Evolutionary conservation across 2,329 filamentous ascomycete genomes (phyloP).

Genomic region (Penicillium italicum): DNA sequence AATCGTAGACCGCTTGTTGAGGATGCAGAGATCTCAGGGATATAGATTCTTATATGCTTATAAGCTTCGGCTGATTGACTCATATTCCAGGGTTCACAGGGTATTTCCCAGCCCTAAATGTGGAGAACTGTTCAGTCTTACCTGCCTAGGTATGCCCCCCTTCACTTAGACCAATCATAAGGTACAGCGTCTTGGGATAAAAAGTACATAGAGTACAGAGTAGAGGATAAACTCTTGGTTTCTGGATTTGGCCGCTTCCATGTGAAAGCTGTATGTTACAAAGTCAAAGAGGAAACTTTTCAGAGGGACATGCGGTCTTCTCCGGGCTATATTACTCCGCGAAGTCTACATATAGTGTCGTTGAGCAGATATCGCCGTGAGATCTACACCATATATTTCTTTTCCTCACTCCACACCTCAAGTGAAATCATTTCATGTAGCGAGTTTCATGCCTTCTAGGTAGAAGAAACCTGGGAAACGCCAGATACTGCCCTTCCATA

Average conservation of each 20-base stretch:
- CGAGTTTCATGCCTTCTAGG: no score
- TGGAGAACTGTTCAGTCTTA: neutral
- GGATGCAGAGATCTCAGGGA: neutral
- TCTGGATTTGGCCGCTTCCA: neutral
- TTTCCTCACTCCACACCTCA: no score
- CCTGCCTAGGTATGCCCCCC: neutral
- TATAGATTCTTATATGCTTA: neutral
- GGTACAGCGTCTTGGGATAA: neutral
- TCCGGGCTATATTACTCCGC: neutral
- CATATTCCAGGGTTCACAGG: slow-evolving; percentile 2
- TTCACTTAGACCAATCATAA: neutral
- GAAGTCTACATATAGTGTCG: neutral
- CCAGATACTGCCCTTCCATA: no score
- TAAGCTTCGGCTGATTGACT: neutral
- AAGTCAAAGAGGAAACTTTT: neutral
- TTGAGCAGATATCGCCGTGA: neutral
- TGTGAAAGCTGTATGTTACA: no score
- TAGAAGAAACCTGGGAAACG: no score
- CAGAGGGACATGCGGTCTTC: neutral
- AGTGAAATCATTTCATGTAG: no score
- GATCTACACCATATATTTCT: neutral
- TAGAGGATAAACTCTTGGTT: neutral
- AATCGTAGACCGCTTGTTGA: neutral
- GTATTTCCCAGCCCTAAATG: slow-evolving; percentile 4
- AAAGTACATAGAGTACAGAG: neutral